A percentile compares a stretch with the other conserved stretches of the same genome.
Conservation (phyloP, 345 rosid species). For the Rhodamnia argentea region DNA sequence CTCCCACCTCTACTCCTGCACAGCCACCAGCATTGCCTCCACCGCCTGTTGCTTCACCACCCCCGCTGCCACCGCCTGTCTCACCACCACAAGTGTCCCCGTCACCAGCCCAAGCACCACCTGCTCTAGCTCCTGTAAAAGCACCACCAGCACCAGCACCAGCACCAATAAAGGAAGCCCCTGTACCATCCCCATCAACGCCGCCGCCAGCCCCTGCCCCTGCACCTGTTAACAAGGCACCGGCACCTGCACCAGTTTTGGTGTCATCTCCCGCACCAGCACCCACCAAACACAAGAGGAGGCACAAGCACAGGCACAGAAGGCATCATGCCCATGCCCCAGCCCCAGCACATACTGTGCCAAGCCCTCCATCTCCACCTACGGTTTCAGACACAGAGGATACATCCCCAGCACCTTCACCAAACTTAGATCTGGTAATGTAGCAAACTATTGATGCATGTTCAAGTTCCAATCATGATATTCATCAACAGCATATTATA, state of each 20-base stretch:
- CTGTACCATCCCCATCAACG: constrained; percentile 18
- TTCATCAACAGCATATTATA: neutral
- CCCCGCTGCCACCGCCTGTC: constrained; percentile 43
- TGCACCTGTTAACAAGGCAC: constrained; percentile 22
- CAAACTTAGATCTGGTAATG: constrained; percentile 35
- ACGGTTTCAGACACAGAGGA: constrained; percentile 42
- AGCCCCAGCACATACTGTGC: constrained; percentile 50
- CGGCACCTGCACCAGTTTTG: constrained; percentile 32
- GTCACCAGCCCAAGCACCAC: neutral
- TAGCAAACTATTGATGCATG: neutral
- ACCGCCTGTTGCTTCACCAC: constrained; percentile 34
- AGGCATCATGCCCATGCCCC: constrained; percentile 67
- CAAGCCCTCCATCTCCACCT: constrained; percentile 91
- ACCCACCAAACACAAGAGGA: constrained; percentile 50
- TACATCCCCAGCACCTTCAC: constrained; percentile 76
- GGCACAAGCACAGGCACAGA: constrained; percentile 48
- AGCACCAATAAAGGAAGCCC: constrained; percentile 13
- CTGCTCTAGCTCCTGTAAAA: constrained; percentile 19
- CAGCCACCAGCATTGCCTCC: constrained; percentile 28
- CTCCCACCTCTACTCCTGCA: neutral
- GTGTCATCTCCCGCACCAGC: constrained; percentile 35
- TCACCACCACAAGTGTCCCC: constrained; percentile 29
- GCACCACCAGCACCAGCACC: constrained; percentile 13
- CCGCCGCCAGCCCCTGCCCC: constrained; percentile 10
- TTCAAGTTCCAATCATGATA: neutral